These are phyloP conservation scores for Croton laevigatus DNA, from an alignment of 441 rosid genomes.

Conservation along the genomic window DNA sequence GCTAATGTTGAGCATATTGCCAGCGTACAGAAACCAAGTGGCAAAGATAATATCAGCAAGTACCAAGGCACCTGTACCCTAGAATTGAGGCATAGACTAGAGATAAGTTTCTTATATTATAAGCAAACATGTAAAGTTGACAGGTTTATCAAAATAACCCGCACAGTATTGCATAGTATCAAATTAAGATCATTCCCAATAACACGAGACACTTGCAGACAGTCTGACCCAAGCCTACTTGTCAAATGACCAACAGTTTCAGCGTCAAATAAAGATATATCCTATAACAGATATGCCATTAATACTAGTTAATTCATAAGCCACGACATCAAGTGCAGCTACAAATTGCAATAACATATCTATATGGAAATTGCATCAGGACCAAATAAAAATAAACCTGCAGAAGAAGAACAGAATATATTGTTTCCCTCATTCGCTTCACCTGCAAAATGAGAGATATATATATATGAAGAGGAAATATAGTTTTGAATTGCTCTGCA, in stretches of 20 bases:
- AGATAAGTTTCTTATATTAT: conserved; percentile 24
- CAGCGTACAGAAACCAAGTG: conserved; percentile 78
- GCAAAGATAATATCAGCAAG: conserved; percentile 77
- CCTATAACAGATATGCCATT: conserved; percentile 41
- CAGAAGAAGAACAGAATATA: conserved; percentile 81
- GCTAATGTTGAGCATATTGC: conserved; percentile 70
- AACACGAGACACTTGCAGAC: conserved; percentile 96
- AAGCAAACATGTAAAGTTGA: conserved; percentile 10
- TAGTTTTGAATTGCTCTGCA: not conserved
- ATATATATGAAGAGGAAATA: not conserved
- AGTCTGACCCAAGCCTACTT: conserved; percentile 96
- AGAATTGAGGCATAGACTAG: conserved; percentile 30
- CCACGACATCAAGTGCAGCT: conserved; percentile 15
- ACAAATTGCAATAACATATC: conserved; percentile 3
- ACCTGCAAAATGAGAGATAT: conserved; percentile 45
- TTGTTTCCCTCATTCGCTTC: conserved; percentile 90
- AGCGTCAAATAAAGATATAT: conserved; percentile 86
- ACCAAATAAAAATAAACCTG: conserved; percentile 51
- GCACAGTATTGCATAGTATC: conserved; percentile 80
- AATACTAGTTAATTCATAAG: conserved; percentile 7
- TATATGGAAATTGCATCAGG: conserved; percentile 11
- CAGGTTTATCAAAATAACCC: conserved; percentile 47
- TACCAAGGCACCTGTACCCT: conserved; percentile 92
- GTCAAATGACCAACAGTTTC: conserved; percentile 97
- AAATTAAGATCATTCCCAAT: conserved; percentile 91